phyloP scores from a whole-genome alignment of 306 rosid species.

The Prunus dulcis region DNA sequence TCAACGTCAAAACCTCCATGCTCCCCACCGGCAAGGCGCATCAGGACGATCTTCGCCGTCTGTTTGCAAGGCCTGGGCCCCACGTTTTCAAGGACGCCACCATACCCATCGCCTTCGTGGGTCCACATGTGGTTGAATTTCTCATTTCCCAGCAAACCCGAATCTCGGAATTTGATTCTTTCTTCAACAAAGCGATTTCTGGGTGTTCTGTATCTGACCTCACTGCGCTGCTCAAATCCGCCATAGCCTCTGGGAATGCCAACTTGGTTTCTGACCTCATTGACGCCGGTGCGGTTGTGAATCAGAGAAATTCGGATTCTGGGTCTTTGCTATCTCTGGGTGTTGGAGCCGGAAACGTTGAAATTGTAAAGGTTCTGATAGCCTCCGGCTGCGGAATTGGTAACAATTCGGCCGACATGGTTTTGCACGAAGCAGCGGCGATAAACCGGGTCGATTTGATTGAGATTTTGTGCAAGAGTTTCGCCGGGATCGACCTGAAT shows the following conservation, averaged over 20 bases:
- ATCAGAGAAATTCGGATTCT: slow-evolving; percentile 28
- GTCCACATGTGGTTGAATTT: slow-evolving; percentile 52
- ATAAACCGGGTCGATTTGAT: slow-evolving; percentile 53
- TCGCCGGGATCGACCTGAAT: slow-evolving; percentile 33
- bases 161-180: slow-evolving; percentile 16
- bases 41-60: slow-evolving; percentile 59
- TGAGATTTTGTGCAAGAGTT: slow-evolving; percentile 32
- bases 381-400: slow-evolving; percentile 41
- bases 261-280: slow-evolving; percentile 43
- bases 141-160: slow-evolving; percentile 38
- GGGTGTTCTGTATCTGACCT: slow-evolving; percentile 47
- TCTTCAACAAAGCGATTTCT: slow-evolving; percentile 45
- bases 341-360: slow-evolving; percentile 37
- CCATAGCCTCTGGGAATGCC: slow-evolving; percentile 36
- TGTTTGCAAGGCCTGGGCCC: slow-evolving; percentile 60
- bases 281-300: slow-evolving; percentile 58
- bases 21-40: slow-evolving; percentile 77
- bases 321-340: slow-evolving; percentile 46
- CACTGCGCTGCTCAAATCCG: slow-evolving; percentile 40
- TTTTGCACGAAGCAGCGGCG: slow-evolving; percentile 56
- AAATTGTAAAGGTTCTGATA: slow-evolving; percentile 41
- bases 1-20: slow-evolving; percentile 66
- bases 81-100: slow-evolving; percentile 82
- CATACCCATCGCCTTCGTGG: slow-evolving; percentile 54
- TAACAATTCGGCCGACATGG: slow-evolving; percentile 23